Evolutionary conservation across 306 rosid genomes (phyloP).

Genomic region (Astragalus glycyphyllos): DNA sequence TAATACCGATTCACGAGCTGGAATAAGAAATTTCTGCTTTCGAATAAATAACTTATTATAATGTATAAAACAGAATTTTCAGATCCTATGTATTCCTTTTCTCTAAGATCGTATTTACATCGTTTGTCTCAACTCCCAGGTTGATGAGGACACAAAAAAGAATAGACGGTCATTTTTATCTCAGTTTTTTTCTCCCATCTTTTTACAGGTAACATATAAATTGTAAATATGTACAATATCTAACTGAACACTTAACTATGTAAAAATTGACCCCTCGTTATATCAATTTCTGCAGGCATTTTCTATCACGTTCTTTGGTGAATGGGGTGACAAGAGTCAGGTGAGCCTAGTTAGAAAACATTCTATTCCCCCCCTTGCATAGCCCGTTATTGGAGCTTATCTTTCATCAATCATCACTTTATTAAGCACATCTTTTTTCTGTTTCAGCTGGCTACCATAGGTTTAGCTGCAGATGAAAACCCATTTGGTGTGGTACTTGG

Average conservation of each 20-base stretch:
- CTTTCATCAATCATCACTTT: slow-evolving; percentile 29
- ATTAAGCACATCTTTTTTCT: slow-evolving; percentile 39
- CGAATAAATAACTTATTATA: slow-evolving; percentile 19
- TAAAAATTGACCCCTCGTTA: slow-evolving; percentile 36
- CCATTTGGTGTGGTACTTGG: slow-evolving; percentile 96
- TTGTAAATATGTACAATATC: slow-evolving; percentile 12
- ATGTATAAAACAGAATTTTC: slow-evolving; percentile 14
- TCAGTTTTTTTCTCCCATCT: slow-evolving; percentile 80
- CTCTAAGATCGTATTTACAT: slow-evolving; percentile 13
- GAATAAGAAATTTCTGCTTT: slow-evolving; percentile 29
- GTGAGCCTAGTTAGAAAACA: slow-evolving; percentile 50
- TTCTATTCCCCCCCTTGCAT: neutral
- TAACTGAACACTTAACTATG: slow-evolving; percentile 23
- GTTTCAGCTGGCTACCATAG: slow-evolving; percentile 89
- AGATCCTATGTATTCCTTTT: slow-evolving; percentile 10
- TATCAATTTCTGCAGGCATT: slow-evolving; percentile 68
- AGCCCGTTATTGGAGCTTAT: slow-evolving; percentile 21
- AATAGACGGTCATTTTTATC: slow-evolving; percentile 61
- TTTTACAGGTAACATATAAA: slow-evolving; percentile 66
- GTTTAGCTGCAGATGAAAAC: slow-evolving; percentile 94
- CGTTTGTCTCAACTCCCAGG: slow-evolving; percentile 53
- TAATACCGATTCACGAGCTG: neutral
- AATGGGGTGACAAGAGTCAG: slow-evolving; percentile 99
- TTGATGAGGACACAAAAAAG: slow-evolving; percentile 68
- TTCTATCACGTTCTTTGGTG: slow-evolving; percentile 95